Evolutionary conservation across 306 rosid genomes (phyloP).

Genomic region (Corylus avellana): DNA sequence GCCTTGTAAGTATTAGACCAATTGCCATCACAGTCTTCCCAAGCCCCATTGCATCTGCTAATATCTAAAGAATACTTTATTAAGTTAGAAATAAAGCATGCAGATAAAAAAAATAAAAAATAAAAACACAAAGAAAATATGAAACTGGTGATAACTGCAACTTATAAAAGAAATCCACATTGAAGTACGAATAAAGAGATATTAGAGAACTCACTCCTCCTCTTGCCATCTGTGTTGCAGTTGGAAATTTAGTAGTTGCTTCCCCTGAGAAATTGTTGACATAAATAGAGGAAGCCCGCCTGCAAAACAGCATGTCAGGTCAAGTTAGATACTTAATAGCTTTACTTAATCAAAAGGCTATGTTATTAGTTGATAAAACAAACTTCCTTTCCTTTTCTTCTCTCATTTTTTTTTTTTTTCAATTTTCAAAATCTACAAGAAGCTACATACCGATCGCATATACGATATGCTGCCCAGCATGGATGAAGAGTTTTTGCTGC

Average conservation of each 20-base stretch:
- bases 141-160: not conserved
- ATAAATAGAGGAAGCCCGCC: slow-evolving; percentile 62
- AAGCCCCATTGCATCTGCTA: slow-evolving; percentile 97
- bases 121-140: not conserved
- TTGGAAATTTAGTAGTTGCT: slow-evolving; percentile 60
- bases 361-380: not conserved
- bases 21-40: slow-evolving; percentile 97
- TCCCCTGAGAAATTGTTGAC: slow-evolving; percentile 80
- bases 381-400: not conserved
- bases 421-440: not conserved
- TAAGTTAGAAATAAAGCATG: slow-evolving; percentile 20
- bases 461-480: slow-evolving; percentile 80
- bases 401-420: not conserved
- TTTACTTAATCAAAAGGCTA: not conserved
- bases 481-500: slow-evolving; percentile 74
- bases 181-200: not conserved
- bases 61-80: slow-evolving; percentile 39
- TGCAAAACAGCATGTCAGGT: slow-evolving; percentile 28
- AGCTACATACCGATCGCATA: slow-evolving; percentile 65
- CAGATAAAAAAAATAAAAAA: not conserved
- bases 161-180: slow-evolving; percentile 1
- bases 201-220: slow-evolving; percentile 76
- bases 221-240: slow-evolving; percentile 77
- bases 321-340: not conserved
- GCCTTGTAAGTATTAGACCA: slow-evolving; percentile 65